Evolutionary conservation across 371 early-diverging fungal species (phyloP), one percentile per base, ranked within the genome.

Genomic region (Umbelopsis sp.): DNA sequence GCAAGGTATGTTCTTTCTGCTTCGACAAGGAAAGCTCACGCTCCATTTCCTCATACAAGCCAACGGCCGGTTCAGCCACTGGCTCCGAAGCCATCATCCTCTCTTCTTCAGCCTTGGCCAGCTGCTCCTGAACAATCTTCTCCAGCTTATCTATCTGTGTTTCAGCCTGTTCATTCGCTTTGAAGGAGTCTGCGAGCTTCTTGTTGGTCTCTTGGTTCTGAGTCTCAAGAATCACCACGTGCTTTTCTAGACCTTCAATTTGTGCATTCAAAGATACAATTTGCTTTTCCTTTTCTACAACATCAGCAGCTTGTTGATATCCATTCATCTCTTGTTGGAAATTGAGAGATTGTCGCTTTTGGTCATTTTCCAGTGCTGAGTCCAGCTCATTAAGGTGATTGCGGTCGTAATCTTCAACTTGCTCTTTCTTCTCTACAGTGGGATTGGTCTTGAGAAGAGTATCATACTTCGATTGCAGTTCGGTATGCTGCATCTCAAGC

Each of bases 391-490:
- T 29, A 35, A 25, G 9, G 14, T 35, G 18, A 35, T 12, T 57
- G 12, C 10, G 4, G 35, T 18, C 18, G 14, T 35, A 25, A 18
- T 35, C 35, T 16, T 57, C 35, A 14, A 18, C 11, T 57, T 29
- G 35, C 57, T 57, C 14, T 12, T 57, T 35, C 18, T 35, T 18
- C 22, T 16, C 35, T 1, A 29, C 57, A 5, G 3, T 57, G 9
- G 35, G 12, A 57, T 29, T 16, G 7, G 5, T 35, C 57, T 57
- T 57, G 18, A 35, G 52, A 44, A 64, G 65, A 12, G 44, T 69
- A 41, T 68, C 65, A 44, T 68, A 29, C 35, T 48, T 63, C 18
- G 65, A 7, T 24, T 41, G 24, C 11, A 68, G 52, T 37, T 35
- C 29, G 7, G 12, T 18, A 57, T 57, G 57, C 6, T 29, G 12